Percentiles rank a stretch among this genome's conserved stretches.
These are phyloP conservation scores for Penicillium sp. DNA, from an alignment of 2,329 filamentous ascomycete species.

Conservation along the genomic window DNA sequence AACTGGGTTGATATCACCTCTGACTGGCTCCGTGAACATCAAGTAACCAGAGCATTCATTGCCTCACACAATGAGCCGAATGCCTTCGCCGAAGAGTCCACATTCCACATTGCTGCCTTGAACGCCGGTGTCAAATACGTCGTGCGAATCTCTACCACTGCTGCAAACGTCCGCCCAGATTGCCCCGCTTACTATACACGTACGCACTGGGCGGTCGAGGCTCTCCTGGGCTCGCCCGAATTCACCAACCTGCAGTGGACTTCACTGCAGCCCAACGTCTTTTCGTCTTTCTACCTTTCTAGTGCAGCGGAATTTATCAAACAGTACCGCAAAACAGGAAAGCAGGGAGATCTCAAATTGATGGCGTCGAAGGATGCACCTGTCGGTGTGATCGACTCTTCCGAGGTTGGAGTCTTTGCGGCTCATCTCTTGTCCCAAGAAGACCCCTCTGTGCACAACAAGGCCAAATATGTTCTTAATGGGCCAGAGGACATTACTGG, in stretches of 20 bases:
- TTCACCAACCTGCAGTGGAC: conserved; percentile 42
- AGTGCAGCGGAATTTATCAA: conserved; percentile 35
- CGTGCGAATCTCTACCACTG: conserved; percentile 45
- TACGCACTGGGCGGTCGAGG: conserved; percentile 46
- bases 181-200: conserved; percentile 39
- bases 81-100: conserved; percentile 45
- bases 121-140: conserved; percentile 44
- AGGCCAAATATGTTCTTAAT: conserved; percentile 42
- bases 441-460: conserved; percentile 31
- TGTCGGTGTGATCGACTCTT: conserved; percentile 20
- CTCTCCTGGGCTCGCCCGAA: conserved; percentile 37
- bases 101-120: conserved; percentile 38
- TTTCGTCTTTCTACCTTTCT: conserved; percentile 25
- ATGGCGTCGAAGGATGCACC: conserved; percentile 32
- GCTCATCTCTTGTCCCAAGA: conserved; percentile 38
- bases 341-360: conserved; percentile 33
- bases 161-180: conserved; percentile 39
- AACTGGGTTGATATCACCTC: conserved; percentile 42
- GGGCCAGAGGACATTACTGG: conserved; percentile 45
- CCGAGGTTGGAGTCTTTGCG: conserved; percentile 37
- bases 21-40: conserved; percentile 42
- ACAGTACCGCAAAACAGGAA: conserved; percentile 35
- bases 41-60: conserved; percentile 42
- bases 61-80: conserved; percentile 40
- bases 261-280: conserved; percentile 43